Evolutionary conservation across 2,329 filamentous ascomycete genomes (phyloP).

Genomic region (Fusarium sarcochroum): DNA sequence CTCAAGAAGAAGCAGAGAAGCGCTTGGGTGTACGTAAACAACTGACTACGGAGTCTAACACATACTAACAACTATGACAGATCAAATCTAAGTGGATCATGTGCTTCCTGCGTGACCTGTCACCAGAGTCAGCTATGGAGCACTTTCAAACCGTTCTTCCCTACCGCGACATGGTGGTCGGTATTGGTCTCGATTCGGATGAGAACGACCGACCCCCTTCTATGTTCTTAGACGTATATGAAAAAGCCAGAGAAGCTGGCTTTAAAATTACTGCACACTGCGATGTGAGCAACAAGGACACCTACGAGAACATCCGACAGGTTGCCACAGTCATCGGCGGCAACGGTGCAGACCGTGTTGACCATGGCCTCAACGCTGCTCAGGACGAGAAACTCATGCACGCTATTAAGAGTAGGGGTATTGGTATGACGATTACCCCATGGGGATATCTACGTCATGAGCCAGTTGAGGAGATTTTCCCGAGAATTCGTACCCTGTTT

Average conservation of each 20-base stretch:
- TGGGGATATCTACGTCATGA: conserved; percentile 43
- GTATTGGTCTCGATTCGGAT: conserved; percentile 63
- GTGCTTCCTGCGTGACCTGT: conserved; percentile 79
- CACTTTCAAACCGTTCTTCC: conserved; percentile 62
- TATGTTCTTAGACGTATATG: conserved; percentile 59
- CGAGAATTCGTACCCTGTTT: conserved; percentile 63
- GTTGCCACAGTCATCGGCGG: conserved; percentile 65
- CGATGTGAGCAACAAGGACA: conserved; percentile 65
- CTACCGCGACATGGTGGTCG: conserved; percentile 57
- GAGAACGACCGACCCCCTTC: conserved; percentile 60
- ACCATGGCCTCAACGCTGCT: conserved; percentile 78
- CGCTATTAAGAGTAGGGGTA: conserved; percentile 67
- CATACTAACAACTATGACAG: background rate
- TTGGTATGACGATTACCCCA: conserved; percentile 78
- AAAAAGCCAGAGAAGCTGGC: conserved; percentile 55
- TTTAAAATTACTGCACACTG: conserved; percentile 65
- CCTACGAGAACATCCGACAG: conserved; percentile 65
- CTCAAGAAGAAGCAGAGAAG: conserved; percentile 66
- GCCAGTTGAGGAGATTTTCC: conserved; percentile 64
- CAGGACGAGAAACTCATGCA: conserved; percentile 71
- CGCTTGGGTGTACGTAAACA: background rate
- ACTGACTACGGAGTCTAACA: rapidly evolving
- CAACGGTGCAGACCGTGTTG: conserved; percentile 74
- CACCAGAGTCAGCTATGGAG: conserved; percentile 77
- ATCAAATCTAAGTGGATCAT: conserved; percentile 71